A percentile compares a stretch with the other conserved stretches of the same genome.
phyloP scores from a whole-genome alignment of 805 yeast genomes.

The Metschnikowia henanensis region DNA sequence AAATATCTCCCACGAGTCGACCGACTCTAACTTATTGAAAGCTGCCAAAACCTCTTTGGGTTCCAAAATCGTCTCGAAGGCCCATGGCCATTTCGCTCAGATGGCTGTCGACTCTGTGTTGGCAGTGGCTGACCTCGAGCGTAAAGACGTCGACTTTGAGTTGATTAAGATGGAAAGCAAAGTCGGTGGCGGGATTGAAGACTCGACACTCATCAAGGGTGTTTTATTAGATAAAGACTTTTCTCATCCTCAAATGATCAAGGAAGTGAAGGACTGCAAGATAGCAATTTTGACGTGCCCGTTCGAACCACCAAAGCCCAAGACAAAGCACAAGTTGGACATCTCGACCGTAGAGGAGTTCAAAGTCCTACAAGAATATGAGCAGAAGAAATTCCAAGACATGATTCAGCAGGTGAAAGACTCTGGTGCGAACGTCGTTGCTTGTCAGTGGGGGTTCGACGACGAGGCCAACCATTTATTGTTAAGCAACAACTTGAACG shows the following conservation, averaged over 20 bases:
- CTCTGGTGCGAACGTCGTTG: conserved; percentile 93
- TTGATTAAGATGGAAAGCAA: conserved; percentile 93
- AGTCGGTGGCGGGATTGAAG: conserved; percentile 91
- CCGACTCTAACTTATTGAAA: conserved; percentile 63
- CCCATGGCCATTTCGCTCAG: conserved; percentile 89
- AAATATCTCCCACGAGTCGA: conserved; percentile 46
- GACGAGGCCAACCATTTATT: conserved; percentile 97
- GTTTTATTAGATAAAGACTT: conserved; percentile 95
- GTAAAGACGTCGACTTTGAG: conserved; percentile 97
- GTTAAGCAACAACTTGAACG: conserved; percentile 85
- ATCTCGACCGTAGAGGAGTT: conserved; percentile 94
- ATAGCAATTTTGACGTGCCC: conserved; percentile 97
- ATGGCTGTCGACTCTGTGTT: conserved; percentile 97
- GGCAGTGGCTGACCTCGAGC: conserved; percentile 85
- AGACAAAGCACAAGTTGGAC: conserved; percentile 96
- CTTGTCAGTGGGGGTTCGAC: conserved; percentile 99
- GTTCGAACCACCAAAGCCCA: conserved; percentile 99
- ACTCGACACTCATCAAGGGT: conserved; percentile 83
- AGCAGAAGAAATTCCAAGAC: conserved; percentile 83
- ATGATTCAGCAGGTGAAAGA: conserved; percentile 87
- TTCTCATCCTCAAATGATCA: conserved; percentile 98
- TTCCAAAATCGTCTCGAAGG: conserved; percentile 91
- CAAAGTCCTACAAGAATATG: conserved; percentile 85
- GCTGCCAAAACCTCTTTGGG: conserved; percentile 96
- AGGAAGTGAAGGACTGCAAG: conserved; percentile 71